Evolutionary conservation across 306 rosid species (phyloP), one percentile per base, ranked within the genome.

Genomic region (Abrus precatorius): DNA sequence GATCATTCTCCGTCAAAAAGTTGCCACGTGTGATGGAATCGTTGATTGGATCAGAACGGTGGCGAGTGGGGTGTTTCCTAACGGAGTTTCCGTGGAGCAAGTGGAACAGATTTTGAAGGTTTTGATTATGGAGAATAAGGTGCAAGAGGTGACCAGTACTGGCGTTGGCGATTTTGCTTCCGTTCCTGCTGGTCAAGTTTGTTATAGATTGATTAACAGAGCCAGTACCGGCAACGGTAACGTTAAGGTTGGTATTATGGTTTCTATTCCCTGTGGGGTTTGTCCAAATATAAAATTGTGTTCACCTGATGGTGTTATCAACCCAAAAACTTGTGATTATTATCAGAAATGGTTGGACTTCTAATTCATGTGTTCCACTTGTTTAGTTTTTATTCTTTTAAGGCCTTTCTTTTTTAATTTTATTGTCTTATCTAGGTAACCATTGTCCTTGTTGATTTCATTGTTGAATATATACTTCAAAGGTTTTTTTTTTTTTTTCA

Each of bases 211-310:
- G 85, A 78, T 47, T n/a, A 55, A 81, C 67, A 86, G 74, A 88
- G 77, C 48, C 53, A 86, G 6, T 20, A 20, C 20, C 20, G 14
- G 0, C 8, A 80, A 7, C 61, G 88, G 75, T 47, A 84, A 84
- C 3, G 80, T 59, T 0, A 85, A 60, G 49, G 49, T 13, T 9
- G 88, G 86, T 32, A 86, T 83, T 43, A 75, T 89, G 90, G 89
- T 91, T 80, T 91, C 95, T 64, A 82, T 84, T 82, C 93, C 91
- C 4, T 91, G 95, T 36, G 93, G 90, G 65, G 90, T 87, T 77
- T 91, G 95, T 76, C 91, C 93, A 1, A 48, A 86, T 44, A 87
- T 84, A 2, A 84, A 54, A 60, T n/a, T 49, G 6, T 89, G 95
- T 75, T 55, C 91, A 3, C 84, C 89, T 1, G 77, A 91, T 64